phyloP scores from a whole-genome alignment of 768 basidiomycete species.

The Pulveroboletus ravenelii region DNA sequence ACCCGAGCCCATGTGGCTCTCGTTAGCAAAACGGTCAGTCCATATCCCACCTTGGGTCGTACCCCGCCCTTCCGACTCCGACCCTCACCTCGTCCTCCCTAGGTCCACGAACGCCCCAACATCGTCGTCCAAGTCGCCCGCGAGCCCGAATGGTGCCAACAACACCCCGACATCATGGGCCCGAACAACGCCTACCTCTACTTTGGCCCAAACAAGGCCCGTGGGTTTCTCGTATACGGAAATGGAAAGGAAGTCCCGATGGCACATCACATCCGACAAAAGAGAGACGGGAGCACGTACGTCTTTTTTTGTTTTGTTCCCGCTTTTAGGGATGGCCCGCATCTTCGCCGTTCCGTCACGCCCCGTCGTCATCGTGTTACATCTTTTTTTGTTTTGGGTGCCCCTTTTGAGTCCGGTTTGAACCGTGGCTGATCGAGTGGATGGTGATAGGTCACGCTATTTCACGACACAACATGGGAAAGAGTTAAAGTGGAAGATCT shows the following conservation, averaged over 20 bases:
- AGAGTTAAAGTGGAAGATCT: slow-evolving; percentile 73
- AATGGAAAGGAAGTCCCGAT: slow-evolving; percentile 56
- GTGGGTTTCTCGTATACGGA: slow-evolving; percentile 67
- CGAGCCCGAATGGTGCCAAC: slow-evolving; percentile 61
- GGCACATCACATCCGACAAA: slow-evolving; percentile 52
- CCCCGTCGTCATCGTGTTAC: neutral
- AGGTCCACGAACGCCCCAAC: slow-evolving; percentile 59
- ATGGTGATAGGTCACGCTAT: slow-evolving; percentile 56
- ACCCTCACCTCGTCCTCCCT: neutral
- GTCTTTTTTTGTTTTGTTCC: slow-evolving; percentile 19
- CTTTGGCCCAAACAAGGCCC: slow-evolving; percentile 58
- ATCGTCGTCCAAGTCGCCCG: slow-evolving; percentile 59
- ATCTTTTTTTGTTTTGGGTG: too few relatives aligned
- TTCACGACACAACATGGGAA: slow-evolving; percentile 66
- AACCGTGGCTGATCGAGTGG: neutral
- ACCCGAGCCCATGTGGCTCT: neutral
- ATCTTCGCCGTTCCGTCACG: neutral
- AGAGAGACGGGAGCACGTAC: slow-evolving; percentile 58
- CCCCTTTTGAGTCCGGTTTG: too few relatives aligned
- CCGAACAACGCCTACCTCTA: slow-evolving; percentile 74
- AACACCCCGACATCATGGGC: slow-evolving; percentile 71
- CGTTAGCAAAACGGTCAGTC: slow-evolving; percentile 23
- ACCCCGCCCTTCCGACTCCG: neutral
- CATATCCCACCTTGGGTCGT: neutral
- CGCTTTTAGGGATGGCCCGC: neutral